Conservation (phyloP, 768 basidiomycete genomes). For the Trametes gibbosa region DNA sequence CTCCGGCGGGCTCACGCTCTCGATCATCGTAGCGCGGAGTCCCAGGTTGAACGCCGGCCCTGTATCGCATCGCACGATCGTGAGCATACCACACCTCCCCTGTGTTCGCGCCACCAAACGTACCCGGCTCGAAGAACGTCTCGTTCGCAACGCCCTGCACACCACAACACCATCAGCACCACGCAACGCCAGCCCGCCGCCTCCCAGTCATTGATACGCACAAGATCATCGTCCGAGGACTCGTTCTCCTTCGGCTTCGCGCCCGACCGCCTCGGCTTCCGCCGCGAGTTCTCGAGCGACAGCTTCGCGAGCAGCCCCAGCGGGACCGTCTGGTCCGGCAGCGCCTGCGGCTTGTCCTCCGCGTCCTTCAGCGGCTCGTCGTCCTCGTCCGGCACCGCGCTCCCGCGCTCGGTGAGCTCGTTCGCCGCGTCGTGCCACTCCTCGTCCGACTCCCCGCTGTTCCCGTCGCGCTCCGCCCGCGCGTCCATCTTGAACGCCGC, state of each 20-base stretch:
- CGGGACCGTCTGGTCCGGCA: slow-evolving; percentile 73
- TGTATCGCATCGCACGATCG: slow-evolving; percentile 24
- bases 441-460: slow-evolving; percentile 27
- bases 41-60: slow-evolving; percentile 72
- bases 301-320: slow-evolving; percentile 74
- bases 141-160: slow-evolving; percentile 76
- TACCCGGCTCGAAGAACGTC: slow-evolving; percentile 77
- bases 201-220: slow-evolving; percentile 27
- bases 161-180: slow-evolving; percentile 13
- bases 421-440: slow-evolving; percentile 16
- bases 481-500: slow-evolving; percentile 44
- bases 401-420: slow-evolving; percentile 25
- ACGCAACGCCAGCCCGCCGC: not conserved
- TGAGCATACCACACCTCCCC: not conserved
- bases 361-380: slow-evolving; percentile 32
- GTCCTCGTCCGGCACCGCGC: slow-evolving; percentile 23
- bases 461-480: slow-evolving; percentile 31
- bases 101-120: slow-evolving; percentile 15
- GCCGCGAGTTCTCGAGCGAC: slow-evolving; percentile 55
- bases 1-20: slow-evolving; percentile 77
- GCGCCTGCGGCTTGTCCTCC: slow-evolving; percentile 45
- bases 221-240: slow-evolving; percentile 56
- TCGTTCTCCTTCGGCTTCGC: slow-evolving; percentile 13
- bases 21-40: slow-evolving; percentile 69
- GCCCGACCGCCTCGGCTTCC: slow-evolving; percentile 28